phyloP scores from a whole-genome alignment of 768 basidiomycete species.

The Termitomyces sp. region DNA sequence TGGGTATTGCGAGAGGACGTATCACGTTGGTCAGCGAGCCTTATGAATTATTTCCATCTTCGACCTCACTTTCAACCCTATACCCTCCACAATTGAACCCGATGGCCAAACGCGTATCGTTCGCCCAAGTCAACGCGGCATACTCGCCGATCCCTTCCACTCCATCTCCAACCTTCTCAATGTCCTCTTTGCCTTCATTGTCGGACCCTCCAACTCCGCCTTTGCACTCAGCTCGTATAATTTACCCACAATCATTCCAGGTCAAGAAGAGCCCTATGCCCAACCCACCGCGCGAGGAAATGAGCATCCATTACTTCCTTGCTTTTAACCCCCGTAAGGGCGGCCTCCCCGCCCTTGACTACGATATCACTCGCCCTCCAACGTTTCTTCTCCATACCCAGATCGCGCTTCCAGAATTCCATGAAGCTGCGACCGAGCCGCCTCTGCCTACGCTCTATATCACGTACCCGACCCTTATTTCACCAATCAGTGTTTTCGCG shows the following conservation, averaged over 20 bases:
- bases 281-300: slow-evolving; percentile 18
- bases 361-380: slow-evolving; percentile 32
- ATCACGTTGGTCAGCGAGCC: background rate
- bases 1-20: slow-evolving; percentile 1
- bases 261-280: slow-evolving; percentile 16
- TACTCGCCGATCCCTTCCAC: slow-evolving; percentile 28
- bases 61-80: slow-evolving; percentile 8
- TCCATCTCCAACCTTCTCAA: slow-evolving; percentile 31
- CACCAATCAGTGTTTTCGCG: slow-evolving; percentile 28
- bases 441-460: slow-evolving; percentile 29
- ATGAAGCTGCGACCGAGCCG: slow-evolving; percentile 37
- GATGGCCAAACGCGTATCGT: slow-evolving; percentile 37
- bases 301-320: slow-evolving; percentile 38
- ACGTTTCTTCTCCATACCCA: slow-evolving; percentile 18
- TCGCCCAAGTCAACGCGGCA: slow-evolving; percentile 29
- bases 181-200: slow-evolving; percentile 16
- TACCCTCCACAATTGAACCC: slow-evolving; percentile 7
- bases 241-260: slow-evolving; percentile 21
- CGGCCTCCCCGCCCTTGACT: slow-evolving; percentile 25
- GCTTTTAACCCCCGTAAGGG: slow-evolving; percentile 26
- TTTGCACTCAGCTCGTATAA: slow-evolving; percentile 23
- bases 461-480: slow-evolving; percentile 24
- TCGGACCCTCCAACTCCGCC: slow-evolving; percentile 31
- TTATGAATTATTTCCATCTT: slow-evolving; percentile 5
- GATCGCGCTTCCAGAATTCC: slow-evolving; percentile 25